These are phyloP conservation scores for Castanospermum australe DNA, from an alignment of 306 rosid genomes.

Conservation along the genomic window DNA sequence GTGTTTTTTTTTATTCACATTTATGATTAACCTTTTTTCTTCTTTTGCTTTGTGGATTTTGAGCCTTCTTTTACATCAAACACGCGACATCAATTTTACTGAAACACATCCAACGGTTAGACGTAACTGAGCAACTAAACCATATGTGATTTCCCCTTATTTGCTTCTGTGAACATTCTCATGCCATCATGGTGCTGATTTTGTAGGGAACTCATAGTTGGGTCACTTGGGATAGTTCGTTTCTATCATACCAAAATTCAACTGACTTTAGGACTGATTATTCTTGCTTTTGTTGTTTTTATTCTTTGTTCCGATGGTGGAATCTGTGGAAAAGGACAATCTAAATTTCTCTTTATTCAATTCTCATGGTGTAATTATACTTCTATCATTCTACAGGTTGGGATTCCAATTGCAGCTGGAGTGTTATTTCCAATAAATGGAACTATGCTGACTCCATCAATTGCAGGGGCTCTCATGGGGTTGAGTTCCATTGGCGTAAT, in stretches of 20 bases:
- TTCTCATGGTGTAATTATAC: slow-evolving; percentile 14
- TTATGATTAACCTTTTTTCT: background rate
- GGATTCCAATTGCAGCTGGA: slow-evolving; percentile 97
- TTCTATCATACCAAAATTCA: slow-evolving; percentile 9
- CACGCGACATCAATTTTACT: background rate
- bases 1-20: background rate
- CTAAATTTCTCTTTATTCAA: background rate
- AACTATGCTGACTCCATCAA: slow-evolving; percentile 86
- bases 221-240: background rate
- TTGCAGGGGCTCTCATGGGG: slow-evolving; percentile 98
- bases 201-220: background rate
- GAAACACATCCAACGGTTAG: background rate
- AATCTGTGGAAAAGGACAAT: background rate
- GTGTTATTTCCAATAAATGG: slow-evolving; percentile 81
- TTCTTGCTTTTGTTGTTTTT: background rate
- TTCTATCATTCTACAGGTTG: slow-evolving; percentile 59
- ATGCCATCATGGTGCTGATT: background rate
- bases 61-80: background rate
- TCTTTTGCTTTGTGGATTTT: background rate
- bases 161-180: background rate
- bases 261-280: background rate
- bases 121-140: background rate
- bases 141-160: background rate
- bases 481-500: slow-evolving; percentile 88
- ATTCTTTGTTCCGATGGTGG: background rate